Conservation (phyloP, 192 early-diverging fungal species). For the Gryganskiella cystojenkinii region DNA sequence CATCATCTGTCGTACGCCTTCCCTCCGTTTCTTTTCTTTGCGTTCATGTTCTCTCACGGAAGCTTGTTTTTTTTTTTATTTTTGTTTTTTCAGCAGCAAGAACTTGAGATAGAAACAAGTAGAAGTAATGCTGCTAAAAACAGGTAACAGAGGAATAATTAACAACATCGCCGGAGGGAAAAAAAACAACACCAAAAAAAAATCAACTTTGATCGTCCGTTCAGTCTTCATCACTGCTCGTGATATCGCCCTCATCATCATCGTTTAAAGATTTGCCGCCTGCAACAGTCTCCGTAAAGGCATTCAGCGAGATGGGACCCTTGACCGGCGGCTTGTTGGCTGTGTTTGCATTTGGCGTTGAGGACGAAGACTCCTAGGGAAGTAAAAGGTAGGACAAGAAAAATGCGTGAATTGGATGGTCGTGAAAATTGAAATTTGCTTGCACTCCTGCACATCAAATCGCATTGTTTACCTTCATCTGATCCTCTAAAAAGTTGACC, state of each 20-base stretch:
- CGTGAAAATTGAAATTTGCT: not conserved
- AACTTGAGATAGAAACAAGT: not conserved
- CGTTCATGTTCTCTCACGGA: no score
- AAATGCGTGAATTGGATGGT: not conserved
- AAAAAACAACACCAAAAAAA: not conserved
- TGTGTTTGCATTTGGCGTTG: not conserved
- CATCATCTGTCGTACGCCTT: no score
- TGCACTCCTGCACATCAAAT: not conserved
- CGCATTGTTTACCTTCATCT: conserved; percentile 17
- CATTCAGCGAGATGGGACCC: conserved; percentile 40
- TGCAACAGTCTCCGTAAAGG: conserved; percentile 36
- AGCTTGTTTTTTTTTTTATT: not conserved
- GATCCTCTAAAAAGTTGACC: conserved; percentile 26
- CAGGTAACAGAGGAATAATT: not conserved
- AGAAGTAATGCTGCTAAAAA: not conserved
- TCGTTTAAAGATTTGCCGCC: conserved; percentile 12
- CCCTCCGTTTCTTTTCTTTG: no score
- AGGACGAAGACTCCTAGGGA: conserved; percentile 4
- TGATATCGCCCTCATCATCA: conserved; percentile 29
- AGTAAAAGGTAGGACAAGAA: not conserved
- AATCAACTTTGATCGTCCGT: no score
- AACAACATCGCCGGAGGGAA: not conserved
- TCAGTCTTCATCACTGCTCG: conserved; percentile 34
- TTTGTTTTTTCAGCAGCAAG: not conserved
- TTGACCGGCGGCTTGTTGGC: not conserved